A percentile compares a stretch with the other conserved stretches of the same genome.
These are phyloP conservation scores for Musa itinerans DNA, from an alignment of 176 grass and related monocot genomes.

Conservation along the genomic window DNA sequence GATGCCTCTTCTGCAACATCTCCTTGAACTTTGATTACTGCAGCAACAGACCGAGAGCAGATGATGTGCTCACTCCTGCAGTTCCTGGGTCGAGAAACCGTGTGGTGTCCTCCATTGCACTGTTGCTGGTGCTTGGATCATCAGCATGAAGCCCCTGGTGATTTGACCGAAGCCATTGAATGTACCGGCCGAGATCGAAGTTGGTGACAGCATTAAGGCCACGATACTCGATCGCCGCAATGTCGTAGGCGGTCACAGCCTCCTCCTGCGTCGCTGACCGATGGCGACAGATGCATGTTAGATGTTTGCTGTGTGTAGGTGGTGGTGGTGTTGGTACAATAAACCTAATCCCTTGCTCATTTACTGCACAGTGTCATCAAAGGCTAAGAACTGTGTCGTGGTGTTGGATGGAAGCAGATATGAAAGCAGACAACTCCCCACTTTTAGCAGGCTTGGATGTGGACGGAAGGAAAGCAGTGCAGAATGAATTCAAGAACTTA, in stretches of 20 bases:
- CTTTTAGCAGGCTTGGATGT: neutral
- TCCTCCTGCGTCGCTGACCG: constrained; percentile 67
- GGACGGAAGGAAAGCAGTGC: too few relatives aligned
- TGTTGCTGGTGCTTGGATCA: neutral
- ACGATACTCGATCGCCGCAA: constrained; percentile 77
- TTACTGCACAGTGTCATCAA: too few relatives aligned
- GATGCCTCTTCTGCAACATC: constrained; percentile 49
- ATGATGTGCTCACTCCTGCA: constrained; percentile 22
- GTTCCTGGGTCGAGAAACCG: constrained; percentile 14
- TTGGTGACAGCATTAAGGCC: constrained; percentile 78
- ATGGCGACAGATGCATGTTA: neutral
- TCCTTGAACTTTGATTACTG: constrained; percentile 68
- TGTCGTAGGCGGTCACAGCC: constrained; percentile 77
- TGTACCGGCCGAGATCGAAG: constrained; percentile 78
- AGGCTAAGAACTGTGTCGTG: too few relatives aligned
- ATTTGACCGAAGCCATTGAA: constrained; percentile 55
- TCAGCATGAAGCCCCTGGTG: neutral
- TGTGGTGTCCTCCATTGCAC: neutral
- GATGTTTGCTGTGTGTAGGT: neutral
- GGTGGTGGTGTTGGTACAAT: too few relatives aligned
- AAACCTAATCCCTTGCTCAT: too few relatives aligned
- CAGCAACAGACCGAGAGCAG: constrained; percentile 41
- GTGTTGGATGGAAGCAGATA: neutral
- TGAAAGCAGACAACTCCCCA: neutral
- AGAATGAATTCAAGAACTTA: too few relatives aligned